Evolutionary conservation across 2,329 filamentous ascomycete genomes (phyloP), one percentile per base, ranked within the genome.

Genomic region (Ophiostoma piceae): DNA sequence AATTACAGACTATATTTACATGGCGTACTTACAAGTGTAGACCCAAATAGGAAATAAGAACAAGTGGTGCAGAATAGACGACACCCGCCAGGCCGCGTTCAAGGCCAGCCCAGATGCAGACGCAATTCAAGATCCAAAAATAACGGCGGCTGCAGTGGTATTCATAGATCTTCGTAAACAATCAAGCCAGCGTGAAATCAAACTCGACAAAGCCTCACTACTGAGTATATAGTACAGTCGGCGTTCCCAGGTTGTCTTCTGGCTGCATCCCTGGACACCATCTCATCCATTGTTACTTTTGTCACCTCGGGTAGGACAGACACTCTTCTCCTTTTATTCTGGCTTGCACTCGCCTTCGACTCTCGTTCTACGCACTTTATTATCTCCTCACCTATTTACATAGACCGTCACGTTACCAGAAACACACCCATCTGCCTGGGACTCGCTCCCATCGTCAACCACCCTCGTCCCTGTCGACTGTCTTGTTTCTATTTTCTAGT

Each of bases 251-350:
- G 51, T 57, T 57, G 51, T 57, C 9, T 26, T 1, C 51, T 57
- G 43, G 16, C 16, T 57, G 57, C 57, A 35, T 57, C n/a, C 22
- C n/a, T 35, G 26, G 57, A 62, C 9, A 37, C 14, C 29, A 64
- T 64, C 29, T 16, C 32, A 14, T 9, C 19, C 60, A 64, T 64
- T 64, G 60, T 37, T 37, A 37, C 32, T 35, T 16, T 29, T 32
- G 57, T 62, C 26, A 29, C 26, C 60, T 37, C 16, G 32, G 35
- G 60, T 64, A 64, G 60, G 60, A 64, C 60, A 64, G 32, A 64
- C 60, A 62, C 57, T 26, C n/a, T 57, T 14, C 9, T n/a, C 22
- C 26, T 65, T 19, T 32, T 65, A 6, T 11, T 19, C 57, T 35
- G 7, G 12, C 57, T 62, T 64, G 12, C 3, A 12, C 57, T 35